phyloP scores from a whole-genome alignment of 73 alveolate species.

The Uronychia setigera region DNA sequence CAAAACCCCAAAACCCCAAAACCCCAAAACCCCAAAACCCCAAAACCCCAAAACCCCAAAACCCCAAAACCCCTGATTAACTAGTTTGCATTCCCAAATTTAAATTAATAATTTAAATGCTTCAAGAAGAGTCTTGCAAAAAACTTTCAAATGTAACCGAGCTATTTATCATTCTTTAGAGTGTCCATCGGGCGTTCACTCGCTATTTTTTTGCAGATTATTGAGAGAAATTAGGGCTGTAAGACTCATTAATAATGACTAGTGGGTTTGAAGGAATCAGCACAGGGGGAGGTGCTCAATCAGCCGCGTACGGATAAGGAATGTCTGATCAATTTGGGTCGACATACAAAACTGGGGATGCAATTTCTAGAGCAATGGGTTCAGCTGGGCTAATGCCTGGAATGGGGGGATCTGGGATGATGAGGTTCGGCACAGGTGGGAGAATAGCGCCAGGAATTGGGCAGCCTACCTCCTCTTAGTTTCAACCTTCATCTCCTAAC shows the following conservation, averaged over 20 bases:
- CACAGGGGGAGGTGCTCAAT: background rate
- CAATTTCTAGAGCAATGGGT: too few species aligned
- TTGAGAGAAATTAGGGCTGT: slow-evolving; percentile 15
- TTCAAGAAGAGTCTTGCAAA: slow-evolving; percentile 49
- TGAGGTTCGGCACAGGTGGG: too few species aligned
- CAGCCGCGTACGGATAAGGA: background rate
- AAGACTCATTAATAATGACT: background rate
- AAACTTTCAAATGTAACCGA: slow-evolving; percentile 44
- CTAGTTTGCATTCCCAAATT: background rate
- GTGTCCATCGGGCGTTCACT: slow-evolving; percentile 39
- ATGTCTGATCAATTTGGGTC: slow-evolving; percentile 11
- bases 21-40: background rate
- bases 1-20: background rate
- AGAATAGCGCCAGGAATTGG: too few species aligned
- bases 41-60: slow-evolving; percentile 7
- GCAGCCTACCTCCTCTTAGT: too few species aligned
- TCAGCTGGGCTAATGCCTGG: too few species aligned
- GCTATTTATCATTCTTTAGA: too few species aligned
- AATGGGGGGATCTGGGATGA: too few species aligned
- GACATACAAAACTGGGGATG: too few species aligned
- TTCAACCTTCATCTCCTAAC: too few species aligned
- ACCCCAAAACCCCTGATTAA: slow-evolving; percentile 5
- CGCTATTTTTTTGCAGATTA: slow-evolving; percentile 34
- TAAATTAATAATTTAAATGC: slow-evolving; percentile 18
- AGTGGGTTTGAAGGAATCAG: background rate